These are phyloP conservation scores for Debaryomyces coudertii DNA, from an alignment of 1,139 yeast genomes.

Conservation along the genomic window DNA sequence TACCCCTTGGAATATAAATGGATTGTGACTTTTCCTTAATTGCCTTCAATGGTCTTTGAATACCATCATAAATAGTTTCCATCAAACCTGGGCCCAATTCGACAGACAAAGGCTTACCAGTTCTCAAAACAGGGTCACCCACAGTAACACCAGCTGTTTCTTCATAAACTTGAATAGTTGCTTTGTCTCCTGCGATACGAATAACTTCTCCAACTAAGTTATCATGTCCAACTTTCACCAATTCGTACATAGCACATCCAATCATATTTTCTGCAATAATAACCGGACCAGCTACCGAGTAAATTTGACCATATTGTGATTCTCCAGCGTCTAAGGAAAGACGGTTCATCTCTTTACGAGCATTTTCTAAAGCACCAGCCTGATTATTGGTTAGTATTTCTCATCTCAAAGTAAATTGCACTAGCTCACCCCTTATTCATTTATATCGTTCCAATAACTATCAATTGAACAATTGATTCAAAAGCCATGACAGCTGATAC, in stretches of 20 bases:
- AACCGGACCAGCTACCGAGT: constrained; percentile 97
- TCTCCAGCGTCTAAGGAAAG: constrained; percentile 75
- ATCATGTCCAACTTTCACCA: constrained; percentile 96
- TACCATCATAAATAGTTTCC: constrained; percentile 99
- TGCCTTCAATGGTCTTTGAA: constrained; percentile 95
- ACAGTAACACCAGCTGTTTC: constrained; percentile 99
- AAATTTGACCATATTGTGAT: constrained; percentile 82
- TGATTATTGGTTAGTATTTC: constrained; percentile 27
- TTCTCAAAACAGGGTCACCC: constrained; percentile 97
- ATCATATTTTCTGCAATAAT: constrained; percentile 97
- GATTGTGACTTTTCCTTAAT: constrained; percentile 85
- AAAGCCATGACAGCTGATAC: neutral
- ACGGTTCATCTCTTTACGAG: constrained; percentile 90
- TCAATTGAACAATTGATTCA: neutral
- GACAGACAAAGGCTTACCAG: constrained; percentile 96
- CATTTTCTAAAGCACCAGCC: constrained; percentile 98
- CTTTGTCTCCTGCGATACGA: constrained; percentile 94
- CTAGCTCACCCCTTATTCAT: neutral
- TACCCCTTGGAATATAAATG: constrained; percentile 97
- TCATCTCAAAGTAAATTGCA: neutral
- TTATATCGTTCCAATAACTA: neutral
- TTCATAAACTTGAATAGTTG: constrained; percentile 97
- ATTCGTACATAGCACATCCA: constrained; percentile 99
- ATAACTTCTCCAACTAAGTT: constrained; percentile 97
- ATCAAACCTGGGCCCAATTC: constrained; percentile 98